These are phyloP conservation scores for Mucor mucedo DNA, from an alignment of 371 early-diverging fungal species.

Conservation along the genomic window DNA sequence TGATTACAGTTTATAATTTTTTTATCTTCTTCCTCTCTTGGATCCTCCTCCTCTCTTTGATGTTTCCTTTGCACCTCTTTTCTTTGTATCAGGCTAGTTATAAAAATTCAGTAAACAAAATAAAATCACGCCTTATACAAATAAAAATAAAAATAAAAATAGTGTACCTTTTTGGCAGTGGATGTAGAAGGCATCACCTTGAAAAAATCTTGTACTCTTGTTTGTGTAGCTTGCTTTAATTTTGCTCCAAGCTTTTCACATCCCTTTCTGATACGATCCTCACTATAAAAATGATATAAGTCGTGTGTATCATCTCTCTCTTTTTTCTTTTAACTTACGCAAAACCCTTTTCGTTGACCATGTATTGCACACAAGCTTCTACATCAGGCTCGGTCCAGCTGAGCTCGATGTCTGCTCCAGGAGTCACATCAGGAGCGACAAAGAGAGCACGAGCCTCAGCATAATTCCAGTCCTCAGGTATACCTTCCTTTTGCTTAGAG, in stretches of 20 bases:
- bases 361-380: conserved; percentile 88
- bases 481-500: conserved; percentile 69
- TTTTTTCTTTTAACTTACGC: conserved; percentile 54
- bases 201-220: conserved; percentile 92
- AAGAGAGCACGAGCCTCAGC: conserved; percentile 94
- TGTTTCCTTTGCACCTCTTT: conserved; percentile 7
- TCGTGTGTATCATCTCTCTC: too few relatives aligned
- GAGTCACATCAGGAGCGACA: conserved; percentile 76
- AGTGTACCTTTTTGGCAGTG: conserved; percentile 14
- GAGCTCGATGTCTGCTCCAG: conserved; percentile 73
- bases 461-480: conserved; percentile 93
- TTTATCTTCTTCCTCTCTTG: conserved; percentile 24
- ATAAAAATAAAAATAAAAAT: not conserved
- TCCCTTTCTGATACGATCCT: conserved; percentile 90
- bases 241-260: conserved; percentile 83
- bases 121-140: too few relatives aligned
- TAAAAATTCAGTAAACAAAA: not conserved
- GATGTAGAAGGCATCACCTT: conserved; percentile 38
- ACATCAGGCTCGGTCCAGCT: conserved; percentile 91
- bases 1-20: not conserved
- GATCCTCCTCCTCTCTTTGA: conserved; percentile 16
- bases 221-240: conserved; percentile 81
- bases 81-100: conserved; percentile 2
- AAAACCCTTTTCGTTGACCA: conserved; percentile 97
- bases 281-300: conserved; percentile 50